Evolutionary conservation across 306 rosid genomes (phyloP), one percentile per base, ranked within the genome.

Genomic region (Cyclanthera cordifolia): DNA sequence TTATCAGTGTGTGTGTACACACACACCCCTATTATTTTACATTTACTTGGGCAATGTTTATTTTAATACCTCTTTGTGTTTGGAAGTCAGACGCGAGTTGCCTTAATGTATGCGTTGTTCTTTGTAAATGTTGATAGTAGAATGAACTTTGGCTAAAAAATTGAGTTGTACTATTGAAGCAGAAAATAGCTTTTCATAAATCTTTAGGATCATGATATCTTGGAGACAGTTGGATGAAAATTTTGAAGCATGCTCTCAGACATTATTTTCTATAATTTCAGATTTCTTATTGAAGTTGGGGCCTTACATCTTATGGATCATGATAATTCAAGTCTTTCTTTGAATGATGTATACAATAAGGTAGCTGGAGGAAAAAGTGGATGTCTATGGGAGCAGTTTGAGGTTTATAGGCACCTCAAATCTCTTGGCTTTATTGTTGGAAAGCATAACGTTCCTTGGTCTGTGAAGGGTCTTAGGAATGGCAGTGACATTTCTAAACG

Each of bases 231-330:
- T 8, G 0, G 50, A 60, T 37, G 14, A 61, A n/a, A 39, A 34
- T 9, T 2, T 37, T 61, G 1, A 19, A 8, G 45, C 46, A 39
- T 32, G 30, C 24, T 12, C 41, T 61, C 9, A 63, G 20, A 19
- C 16, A 43, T 23, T 64, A 20, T 5, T 41, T 64, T 41, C 34
- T 21, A 14, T 27, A 14, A 21, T 43, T 72, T 25, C 85, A 88
- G 97, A 83, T 91, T 81, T 79, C 77, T 89, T 79, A 81, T 78
- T 80, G 93, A 89, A 82, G 56, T 89, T 24, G 96, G 93, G 72
- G 90, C 83, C 53, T 73, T 85, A 19, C 66, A 72, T 71, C 80
- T 89, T 15, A 16, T 75, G 71, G 93, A 83, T 49, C 73, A 79
- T 69, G 51, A 49, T 66, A 74, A 71, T 72, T 71, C 70, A 6